These are phyloP conservation scores for Trichosporon sp. DNA, from an alignment of 1,284 basidiomycete genomes.

Conservation along the genomic window DNA sequence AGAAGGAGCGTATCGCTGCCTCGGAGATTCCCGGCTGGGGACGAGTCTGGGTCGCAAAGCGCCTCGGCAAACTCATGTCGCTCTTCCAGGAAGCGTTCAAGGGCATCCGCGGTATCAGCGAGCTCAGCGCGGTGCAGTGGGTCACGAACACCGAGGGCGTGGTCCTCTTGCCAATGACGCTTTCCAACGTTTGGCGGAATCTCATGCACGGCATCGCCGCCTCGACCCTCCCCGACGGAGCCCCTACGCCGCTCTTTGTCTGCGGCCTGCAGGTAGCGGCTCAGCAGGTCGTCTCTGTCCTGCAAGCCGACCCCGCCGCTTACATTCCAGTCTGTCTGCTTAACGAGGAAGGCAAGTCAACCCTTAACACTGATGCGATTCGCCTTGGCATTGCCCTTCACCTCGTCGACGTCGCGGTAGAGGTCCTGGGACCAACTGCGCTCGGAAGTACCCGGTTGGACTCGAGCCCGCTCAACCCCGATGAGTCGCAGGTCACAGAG, in stretches of 20 bases:
- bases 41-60: conserved; percentile 41
- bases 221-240: conserved; percentile 23
- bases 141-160: conserved; percentile 31
- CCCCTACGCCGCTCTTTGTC: conserved; percentile 33
- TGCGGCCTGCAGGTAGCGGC: conserved; percentile 37
- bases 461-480: not conserved
- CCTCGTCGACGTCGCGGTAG: conserved; percentile 33
- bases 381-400: conserved; percentile 38
- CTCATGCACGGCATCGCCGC: conserved; percentile 40
- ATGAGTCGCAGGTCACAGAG: conserved; percentile 29
- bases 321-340: conserved; percentile 43
- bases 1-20: conserved; percentile 35
- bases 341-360: conserved; percentile 33
- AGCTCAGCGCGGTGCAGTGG: conserved; percentile 35
- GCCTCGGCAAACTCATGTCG: conserved; percentile 42
- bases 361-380: conserved; percentile 25
- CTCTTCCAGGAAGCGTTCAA: conserved; percentile 43
- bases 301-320: conserved; percentile 41
- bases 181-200: conserved; percentile 47
- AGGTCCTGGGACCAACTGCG: conserved; percentile 35
- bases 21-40: conserved; percentile 49
- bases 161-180: conserved; percentile 35
- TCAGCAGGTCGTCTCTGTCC: conserved; percentile 35
- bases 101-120: conserved; percentile 42
- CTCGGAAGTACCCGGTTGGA: conserved; percentile 28